These are phyloP conservation scores for Penicillium sp. DNA, from an alignment of 2,329 filamentous ascomycete genomes.

Conservation along the genomic window DNA sequence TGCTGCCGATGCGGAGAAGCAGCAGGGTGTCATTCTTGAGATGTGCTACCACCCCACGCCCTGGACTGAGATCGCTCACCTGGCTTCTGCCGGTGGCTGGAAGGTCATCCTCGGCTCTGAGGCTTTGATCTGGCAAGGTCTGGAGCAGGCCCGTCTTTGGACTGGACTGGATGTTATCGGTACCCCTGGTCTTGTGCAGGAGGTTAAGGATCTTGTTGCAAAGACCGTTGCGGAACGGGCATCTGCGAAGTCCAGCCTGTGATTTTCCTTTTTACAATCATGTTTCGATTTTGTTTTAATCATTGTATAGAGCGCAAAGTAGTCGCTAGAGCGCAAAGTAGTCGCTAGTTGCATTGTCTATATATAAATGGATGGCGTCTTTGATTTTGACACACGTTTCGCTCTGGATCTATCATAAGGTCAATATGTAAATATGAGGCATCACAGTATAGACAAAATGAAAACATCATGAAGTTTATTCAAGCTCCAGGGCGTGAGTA, in stretches of 20 bases:
- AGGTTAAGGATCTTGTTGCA: slow-evolving; percentile 56
- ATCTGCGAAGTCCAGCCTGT: slow-evolving; percentile 28
- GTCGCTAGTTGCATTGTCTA: slow-evolving; percentile 24
- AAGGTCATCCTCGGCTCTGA: slow-evolving; percentile 73
- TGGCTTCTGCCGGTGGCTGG: slow-evolving; percentile 65
- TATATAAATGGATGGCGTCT: slow-evolving; percentile 17
- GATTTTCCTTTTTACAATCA: slow-evolving; percentile 8
- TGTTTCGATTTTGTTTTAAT: slow-evolving; percentile 10
- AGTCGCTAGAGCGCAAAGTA: slow-evolving; percentile 24
- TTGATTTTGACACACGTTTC: slow-evolving; percentile 13
- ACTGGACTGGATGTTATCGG: slow-evolving; percentile 60
- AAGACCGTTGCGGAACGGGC: slow-evolving; percentile 45
- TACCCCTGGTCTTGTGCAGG: slow-evolving; percentile 54
- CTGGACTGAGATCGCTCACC: slow-evolving; percentile 62
- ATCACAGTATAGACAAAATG: not conserved
- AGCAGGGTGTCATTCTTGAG: slow-evolving; percentile 69
- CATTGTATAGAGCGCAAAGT: slow-evolving; percentile 26
- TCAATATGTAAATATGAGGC: not conserved
- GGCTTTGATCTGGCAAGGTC: slow-evolving; percentile 72
- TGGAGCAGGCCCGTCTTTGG: slow-evolving; percentile 65
- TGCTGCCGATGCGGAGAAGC: slow-evolving; percentile 25
- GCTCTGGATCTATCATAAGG: not conserved
- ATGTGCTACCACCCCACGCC: slow-evolving; percentile 80
- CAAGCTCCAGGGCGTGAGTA: slow-evolving; percentile 64
- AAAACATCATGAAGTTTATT: slow-evolving; percentile 7